Base-by-base conservation (phyloP, 164 flowering plant species). In the Echeveria elegans region DNA sequence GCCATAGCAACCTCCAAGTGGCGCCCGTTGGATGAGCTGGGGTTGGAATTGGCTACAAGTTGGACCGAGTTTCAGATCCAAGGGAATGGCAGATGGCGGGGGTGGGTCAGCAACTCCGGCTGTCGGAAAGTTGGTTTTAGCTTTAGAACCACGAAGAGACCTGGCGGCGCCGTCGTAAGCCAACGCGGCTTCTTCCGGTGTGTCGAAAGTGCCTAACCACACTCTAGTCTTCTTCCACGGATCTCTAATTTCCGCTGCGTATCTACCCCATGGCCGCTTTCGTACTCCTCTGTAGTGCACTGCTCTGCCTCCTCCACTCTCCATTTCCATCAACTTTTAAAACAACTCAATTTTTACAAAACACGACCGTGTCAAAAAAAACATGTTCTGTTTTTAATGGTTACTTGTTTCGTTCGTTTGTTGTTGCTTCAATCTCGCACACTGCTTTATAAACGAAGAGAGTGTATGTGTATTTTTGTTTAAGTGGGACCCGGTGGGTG, bases 121-220 rank as follows among this genome's bases (percentile, higher is more conserved):
- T 10, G 72, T 23, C 1, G 61, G 61, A 16, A 56, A 56, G 61
- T 56, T 56, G 61, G 61, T 56, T 14, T 56, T 56, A 23, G 61
- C 61, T 56, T 28, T 56, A 9, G 32, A 29, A 12, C 61, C 61
- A 10, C 61, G 61, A 18, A 56, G 61, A 0, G 61, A 56, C 19
- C 32, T 23, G 4, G 61, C 61, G 1, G 61, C 61, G 1, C 6
- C 30, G 61, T 56, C 61, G 31, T 56, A 56, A 15, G 61, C 61
- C 15, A 56, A 56, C 30, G 61, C 61, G 1, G 61, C 61, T 56
- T 56, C 61, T 15, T 56, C 61, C 1, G 92, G 92, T 0, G 92
- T 82, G 68, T 87, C 90, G 63, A 88, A 90, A n/a, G 92, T 90
- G 0, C 97, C 97, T 1, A 90, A 76, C 95, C 97, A 90, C 5